Evolutionary conservation across 495 filamentous ascomycete species (phyloP), one percentile per base, ranked within the genome.

Genomic region (Annulohypoxylon maeteangense): DNA sequence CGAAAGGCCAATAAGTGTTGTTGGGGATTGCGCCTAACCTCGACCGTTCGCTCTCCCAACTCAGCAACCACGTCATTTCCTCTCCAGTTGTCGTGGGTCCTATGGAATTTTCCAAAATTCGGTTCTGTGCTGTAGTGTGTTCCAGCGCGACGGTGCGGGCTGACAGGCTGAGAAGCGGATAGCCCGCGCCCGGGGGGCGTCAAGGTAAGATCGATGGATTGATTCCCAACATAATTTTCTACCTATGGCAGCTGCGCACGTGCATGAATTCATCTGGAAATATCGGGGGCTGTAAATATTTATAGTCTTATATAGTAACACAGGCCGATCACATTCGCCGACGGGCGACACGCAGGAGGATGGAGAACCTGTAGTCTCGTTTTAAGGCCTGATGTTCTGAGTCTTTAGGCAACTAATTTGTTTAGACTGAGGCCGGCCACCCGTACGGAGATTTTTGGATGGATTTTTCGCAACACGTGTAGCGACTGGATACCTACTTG

Each of bases 51-150:
- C 56, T 44, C 44, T 44, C 32, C 55, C 60, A 63, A 44, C 48
- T 63, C 34, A 54, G 27, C 47, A 60, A 60, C 64, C 64, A 61
- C 64, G 64, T 61, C 64, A 67, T 51, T 27, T 44, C 20, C 22
- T 44, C 38, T 20, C 45, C 27, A 38, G 44, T 60, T 53, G 45
- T 67, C 55, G 64, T 59, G 64, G 55, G 45, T 27, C 54, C 56
- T 67, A 60, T 60, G n/a, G 42, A 51, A 60, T 54, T n/a, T n/a
- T 54, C 18, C 10, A 7, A 31, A 32, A 20, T 34, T 31, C 47
- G 36, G 34, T 36, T 67, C 47, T 67, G 64, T 60, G 64, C 56
- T 60, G 64, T 60, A 38, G 45, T 36, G 32, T 11, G 25, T 54
- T 32, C 47, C 47, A 51, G 31, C 45, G 50, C 22, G 16, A 12